Conservation (phyloP, 495 filamentous ascomycete species). For the Annulohypoxylon bovei region DNA sequence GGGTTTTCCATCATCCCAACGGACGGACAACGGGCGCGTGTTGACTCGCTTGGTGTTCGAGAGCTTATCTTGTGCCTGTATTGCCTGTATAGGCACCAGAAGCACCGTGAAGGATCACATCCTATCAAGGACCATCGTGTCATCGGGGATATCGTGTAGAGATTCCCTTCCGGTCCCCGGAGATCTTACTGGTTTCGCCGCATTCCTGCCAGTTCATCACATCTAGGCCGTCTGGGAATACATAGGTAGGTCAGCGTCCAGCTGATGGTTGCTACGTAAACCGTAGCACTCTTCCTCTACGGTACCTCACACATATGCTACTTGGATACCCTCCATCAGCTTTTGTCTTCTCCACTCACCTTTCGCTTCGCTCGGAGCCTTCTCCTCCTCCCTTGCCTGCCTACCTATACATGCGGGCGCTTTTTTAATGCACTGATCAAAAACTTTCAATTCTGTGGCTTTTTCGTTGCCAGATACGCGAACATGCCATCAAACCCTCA, state of each 20-base stretch:
- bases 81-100: background rate
- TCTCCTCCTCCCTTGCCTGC: slow-evolving; percentile 25
- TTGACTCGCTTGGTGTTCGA: slow-evolving; percentile 24
- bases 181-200: slow-evolving; percentile 38
- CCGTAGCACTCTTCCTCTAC: slow-evolving; percentile 10
- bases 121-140: slow-evolving; percentile 13
- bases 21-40: slow-evolving; percentile 5
- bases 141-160: slow-evolving; percentile 28
- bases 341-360: slow-evolving; percentile 31
- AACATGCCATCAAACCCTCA: slow-evolving; percentile 31
- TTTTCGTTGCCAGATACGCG: slow-evolving; percentile 32
- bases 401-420: background rate
- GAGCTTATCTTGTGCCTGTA: slow-evolving; percentile 6
- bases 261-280: slow-evolving; percentile 31
- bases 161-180: slow-evolving; percentile 28
- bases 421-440: slow-evolving; percentile 20
- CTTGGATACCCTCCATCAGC: slow-evolving; percentile 19
- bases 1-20: slow-evolving; percentile 9
- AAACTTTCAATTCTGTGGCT: slow-evolving; percentile 16
- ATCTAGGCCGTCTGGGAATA: slow-evolving; percentile 13
- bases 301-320: slow-evolving; percentile 3
- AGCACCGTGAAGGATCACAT: slow-evolving; percentile 22
- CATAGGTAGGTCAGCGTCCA: slow-evolving; percentile 28
- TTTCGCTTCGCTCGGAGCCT: slow-evolving; percentile 26
- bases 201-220: slow-evolving; percentile 37